Evolutionary conservation across 2,329 filamentous ascomycete genomes (phyloP).

Genomic region (Diaporthe sp.): DNA sequence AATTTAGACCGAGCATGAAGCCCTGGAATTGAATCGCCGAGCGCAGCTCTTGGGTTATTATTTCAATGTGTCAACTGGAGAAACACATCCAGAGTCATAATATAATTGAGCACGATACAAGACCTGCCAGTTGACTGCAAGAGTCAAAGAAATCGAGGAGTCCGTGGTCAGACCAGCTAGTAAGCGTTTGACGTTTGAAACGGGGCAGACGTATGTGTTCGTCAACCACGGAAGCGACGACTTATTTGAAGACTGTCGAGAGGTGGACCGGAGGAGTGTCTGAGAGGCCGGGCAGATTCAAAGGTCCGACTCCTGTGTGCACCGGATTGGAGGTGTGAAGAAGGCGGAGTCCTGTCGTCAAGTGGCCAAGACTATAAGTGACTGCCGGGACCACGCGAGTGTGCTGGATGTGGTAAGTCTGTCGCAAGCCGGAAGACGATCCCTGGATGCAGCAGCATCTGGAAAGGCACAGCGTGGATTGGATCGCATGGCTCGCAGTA

Average conservation of each 20-base stretch:
- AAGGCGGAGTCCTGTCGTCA: constrained; percentile 12
- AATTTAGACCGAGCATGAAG: background rate
- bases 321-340: background rate
- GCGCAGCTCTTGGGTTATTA: background rate
- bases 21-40: background rate
- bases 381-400: background rate
- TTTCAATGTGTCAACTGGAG: background rate
- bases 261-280: constrained; percentile 4
- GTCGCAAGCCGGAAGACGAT: constrained; percentile 11
- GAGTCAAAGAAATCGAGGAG: background rate
- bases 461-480: background rate
- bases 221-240: background rate
- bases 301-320: constrained; percentile 26
- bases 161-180: background rate
- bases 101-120: background rate
- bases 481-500: background rate
- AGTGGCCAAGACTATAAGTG: background rate
- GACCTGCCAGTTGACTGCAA: background rate
- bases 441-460: background rate
- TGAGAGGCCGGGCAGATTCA: constrained; percentile 16
- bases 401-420: constrained; percentile 14
- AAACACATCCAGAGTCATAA: background rate
- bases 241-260: constrained; percentile 17
- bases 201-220: background rate
- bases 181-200: background rate